Base-by-base conservation (phyloP, 257 asterid species). In the Salvia hispanica region DNA sequence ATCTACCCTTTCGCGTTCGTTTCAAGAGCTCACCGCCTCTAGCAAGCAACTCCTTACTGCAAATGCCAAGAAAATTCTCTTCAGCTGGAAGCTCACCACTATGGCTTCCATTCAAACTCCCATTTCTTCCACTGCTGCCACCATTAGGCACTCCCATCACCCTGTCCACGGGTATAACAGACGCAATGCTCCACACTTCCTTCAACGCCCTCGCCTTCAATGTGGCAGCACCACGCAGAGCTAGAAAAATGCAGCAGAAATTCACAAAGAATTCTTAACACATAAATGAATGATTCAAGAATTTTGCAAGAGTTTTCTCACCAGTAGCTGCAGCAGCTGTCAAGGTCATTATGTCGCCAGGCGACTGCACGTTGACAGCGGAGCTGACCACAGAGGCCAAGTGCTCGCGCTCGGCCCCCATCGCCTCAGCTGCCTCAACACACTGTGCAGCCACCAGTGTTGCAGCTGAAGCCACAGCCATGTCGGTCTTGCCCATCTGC, bases 291-390 rank as follows among this genome's bases (percentile, higher is more conserved):
- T 13, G 16, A 31, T 12, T 55, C 42, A 31, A 55, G 34, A 61
- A 6, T 34, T 21, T 6, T 10, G 10, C 31, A 18, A 53, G 13
- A 8, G 5, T n/a, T 55, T 47, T 76, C 31, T 25, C 31, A 94
- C 99, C 93, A 40, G 99, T 94, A 39, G 99, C 99, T 4, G 99
- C 99, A 10, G 86, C 96, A 6, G 99, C 98, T 0, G 99, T 94
- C 66, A 94, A 62, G 57, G 99, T 94, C 95, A 91, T 84, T 34
- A 94, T 89, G 67, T 94, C 99, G 25, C 96, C 95, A 0, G 96
- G 86, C 9, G 99, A 88, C 6, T 91, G 84, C 50, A 89, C 93
- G 25, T 87, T 94, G 50, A 94, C 99, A n/a, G 99, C 99, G 0
- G 99, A 94, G 66, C 98, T 87, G 57, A 91, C 99, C 0, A 91